A percentile compares a stretch with the other conserved stretches of the same genome.
These are phyloP conservation scores for Cadophora luteo-olivacea DNA, from an alignment of 2,329 filamentous ascomycete genomes.

Conservation along the genomic window DNA sequence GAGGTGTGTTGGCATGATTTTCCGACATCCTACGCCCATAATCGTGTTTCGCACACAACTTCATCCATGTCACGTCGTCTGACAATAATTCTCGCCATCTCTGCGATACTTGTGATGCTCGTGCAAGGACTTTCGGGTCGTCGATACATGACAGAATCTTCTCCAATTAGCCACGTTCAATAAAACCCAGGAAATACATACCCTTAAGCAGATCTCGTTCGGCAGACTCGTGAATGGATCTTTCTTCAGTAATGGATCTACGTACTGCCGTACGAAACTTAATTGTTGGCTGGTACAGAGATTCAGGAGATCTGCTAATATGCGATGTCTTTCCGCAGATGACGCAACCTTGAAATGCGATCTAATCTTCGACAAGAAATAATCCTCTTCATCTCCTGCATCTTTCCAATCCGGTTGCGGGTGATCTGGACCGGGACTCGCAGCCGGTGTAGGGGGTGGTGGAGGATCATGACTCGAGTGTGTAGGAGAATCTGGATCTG, in stretches of 20 bases:
- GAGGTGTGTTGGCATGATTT: slow-evolving; percentile 35
- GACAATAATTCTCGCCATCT: slow-evolving; percentile 92
- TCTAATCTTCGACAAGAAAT: slow-evolving; percentile 79
- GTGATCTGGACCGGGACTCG: slow-evolving; percentile 67
- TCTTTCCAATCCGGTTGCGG: slow-evolving; percentile 76
- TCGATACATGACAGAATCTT: slow-evolving; percentile 97
- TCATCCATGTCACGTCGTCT: slow-evolving; percentile 98
- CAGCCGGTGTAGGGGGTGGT: slow-evolving; percentile 69
- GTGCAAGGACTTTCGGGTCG: slow-evolving; percentile 90
- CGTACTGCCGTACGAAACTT: slow-evolving; percentile 95
- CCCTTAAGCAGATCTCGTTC: slow-evolving; percentile 88
- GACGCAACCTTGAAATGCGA: slow-evolving; percentile 81
- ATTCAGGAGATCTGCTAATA: slow-evolving; percentile 88
- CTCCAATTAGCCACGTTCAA: slow-evolving; percentile 24
- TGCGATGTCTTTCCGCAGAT: slow-evolving; percentile 76
- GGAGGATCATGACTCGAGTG: slow-evolving; percentile 54
- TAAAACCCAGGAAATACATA: slow-evolving; percentile 53
- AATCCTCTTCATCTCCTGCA: slow-evolving; percentile 80
- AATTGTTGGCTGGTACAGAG: slow-evolving; percentile 94
- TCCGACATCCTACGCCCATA: slow-evolving; percentile 69
- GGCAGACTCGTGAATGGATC: slow-evolving; percentile 93
- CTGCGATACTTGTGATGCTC: slow-evolving; percentile 94
- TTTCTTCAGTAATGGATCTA: slow-evolving; percentile 92
- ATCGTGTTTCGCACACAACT: slow-evolving; percentile 93
- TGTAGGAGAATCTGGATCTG: slow-evolving; percentile 60